Conservation (phyloP, 495 filamentous ascomycete genomes). For the Copromyces sp. region DNA sequence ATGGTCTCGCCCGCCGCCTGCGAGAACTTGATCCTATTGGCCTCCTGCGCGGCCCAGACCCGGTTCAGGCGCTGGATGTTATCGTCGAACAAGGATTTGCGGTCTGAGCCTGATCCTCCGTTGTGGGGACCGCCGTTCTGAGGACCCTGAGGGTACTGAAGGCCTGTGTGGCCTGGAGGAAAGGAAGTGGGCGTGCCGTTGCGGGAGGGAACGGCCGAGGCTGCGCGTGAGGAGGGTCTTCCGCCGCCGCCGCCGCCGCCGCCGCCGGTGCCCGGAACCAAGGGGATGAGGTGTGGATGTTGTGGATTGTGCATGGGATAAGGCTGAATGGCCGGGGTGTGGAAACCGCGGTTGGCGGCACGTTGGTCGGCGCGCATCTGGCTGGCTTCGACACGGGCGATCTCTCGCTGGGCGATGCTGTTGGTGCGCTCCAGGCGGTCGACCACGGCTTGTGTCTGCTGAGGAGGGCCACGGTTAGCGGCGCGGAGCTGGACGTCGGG, state of each 20-base stretch:
- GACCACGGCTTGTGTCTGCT: not conserved
- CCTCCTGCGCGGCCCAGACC: constrained; percentile 38
- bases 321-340: not conserved
- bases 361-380: constrained; percentile 29
- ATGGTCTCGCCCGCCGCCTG: constrained; percentile 32
- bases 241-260: not conserved
- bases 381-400: constrained; percentile 33
- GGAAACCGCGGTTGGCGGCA: constrained; percentile 21
- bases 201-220: not conserved
- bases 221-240: not conserved
- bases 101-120: constrained; percentile 8
- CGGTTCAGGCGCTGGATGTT: constrained; percentile 34
- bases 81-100: constrained; percentile 27
- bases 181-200: not conserved
- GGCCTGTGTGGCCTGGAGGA: not conserved
- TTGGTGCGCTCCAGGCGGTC: constrained; percentile 30
- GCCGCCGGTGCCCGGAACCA: too few relatives aligned
- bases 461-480: constrained; percentile 17
- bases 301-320: not conserved
- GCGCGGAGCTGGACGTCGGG: constrained; percentile 21
- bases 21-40: constrained; percentile 21
- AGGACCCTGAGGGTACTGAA: not conserved
- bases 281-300: not conserved
- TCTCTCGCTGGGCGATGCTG: constrained; percentile 29
- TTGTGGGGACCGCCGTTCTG: not conserved